Conservation (phyloP, 352 stramenopile species). For the Saprolegnia parasitica region DNA sequence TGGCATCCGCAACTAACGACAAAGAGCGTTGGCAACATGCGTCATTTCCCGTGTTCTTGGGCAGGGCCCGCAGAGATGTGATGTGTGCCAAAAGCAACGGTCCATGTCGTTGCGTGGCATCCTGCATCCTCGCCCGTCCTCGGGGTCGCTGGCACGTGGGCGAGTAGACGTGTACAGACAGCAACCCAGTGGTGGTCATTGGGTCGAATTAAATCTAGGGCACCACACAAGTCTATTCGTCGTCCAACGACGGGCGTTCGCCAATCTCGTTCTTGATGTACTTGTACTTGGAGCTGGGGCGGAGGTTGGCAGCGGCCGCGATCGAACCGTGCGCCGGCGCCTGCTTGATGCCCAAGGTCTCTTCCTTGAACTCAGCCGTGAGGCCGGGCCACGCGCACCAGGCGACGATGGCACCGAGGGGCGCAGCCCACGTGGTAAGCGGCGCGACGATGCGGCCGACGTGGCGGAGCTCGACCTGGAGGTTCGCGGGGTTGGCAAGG, state of each 20-base stretch:
- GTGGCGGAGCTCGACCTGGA: slow-evolving; percentile 7
- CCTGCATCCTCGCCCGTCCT: no score
- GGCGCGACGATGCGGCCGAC: slow-evolving; percentile 11
- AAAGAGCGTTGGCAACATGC: no score
- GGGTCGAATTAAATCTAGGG: neutral
- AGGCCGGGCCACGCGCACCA: slow-evolving; percentile 73
- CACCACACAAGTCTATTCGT: slow-evolving; percentile 35
- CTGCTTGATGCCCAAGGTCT: slow-evolving; percentile 56
- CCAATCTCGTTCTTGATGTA: slow-evolving; percentile 67
- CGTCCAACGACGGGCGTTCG: slow-evolving; percentile 63
- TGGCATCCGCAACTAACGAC: no score
- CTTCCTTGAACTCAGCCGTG: slow-evolving; percentile 66
- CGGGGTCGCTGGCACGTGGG: no score
- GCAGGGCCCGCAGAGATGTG: no score
- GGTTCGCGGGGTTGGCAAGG: slow-evolving; percentile 18
- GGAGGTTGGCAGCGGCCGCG: slow-evolving; percentile 27
- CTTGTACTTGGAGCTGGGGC: slow-evolving; percentile 60
- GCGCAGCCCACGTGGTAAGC: slow-evolving; percentile 42
- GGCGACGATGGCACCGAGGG: slow-evolving; percentile 43
- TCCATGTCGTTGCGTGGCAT: no score
- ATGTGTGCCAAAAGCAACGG: no score
- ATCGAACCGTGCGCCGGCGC: slow-evolving; percentile 28
- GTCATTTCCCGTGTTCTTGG: no score
- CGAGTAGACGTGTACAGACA: no score
- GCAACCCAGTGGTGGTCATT: neutral